Percentiles rank a stretch among this genome's conserved stretches.
These are phyloP conservation scores for Elsinoe arachidis DNA, from an alignment of 2,329 filamentous ascomycete species.

Conservation along the genomic window DNA sequence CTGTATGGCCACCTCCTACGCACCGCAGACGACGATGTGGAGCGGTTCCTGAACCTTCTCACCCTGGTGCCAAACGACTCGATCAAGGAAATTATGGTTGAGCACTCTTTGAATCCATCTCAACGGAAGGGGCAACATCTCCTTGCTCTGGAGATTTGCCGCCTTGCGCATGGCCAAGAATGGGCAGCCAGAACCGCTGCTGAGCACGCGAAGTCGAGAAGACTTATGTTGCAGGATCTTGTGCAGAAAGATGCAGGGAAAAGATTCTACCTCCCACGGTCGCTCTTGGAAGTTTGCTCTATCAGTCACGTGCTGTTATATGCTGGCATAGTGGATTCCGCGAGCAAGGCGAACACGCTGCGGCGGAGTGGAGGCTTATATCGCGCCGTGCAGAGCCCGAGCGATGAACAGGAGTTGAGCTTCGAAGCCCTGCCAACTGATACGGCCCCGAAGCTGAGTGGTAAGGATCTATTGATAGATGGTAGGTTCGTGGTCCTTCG, in stretches of 20 bases:
- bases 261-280: neutral
- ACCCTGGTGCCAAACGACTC: conserved; percentile 69
- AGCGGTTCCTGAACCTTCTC: conserved; percentile 75
- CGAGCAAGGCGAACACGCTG: neutral
- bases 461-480: neutral
- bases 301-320: neutral
- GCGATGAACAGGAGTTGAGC: neutral
- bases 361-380: conserved; percentile 7
- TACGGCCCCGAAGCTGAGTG: too few species aligned
- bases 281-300: neutral
- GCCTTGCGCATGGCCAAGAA: conserved; percentile 63
- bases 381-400: neutral
- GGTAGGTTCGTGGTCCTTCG: neutral
- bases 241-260: neutral
- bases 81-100: conserved; percentile 59
- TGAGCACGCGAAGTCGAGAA: conserved; percentile 43
- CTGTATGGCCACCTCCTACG: conserved; percentile 85
- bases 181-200: conserved; percentile 55
- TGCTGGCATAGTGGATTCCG: neutral
- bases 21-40: conserved; percentile 71
- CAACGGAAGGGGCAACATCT: conserved; percentile 72
- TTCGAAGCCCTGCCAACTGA: neutral
- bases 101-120: conserved; percentile 59
- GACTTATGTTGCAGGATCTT: conserved; percentile 19
- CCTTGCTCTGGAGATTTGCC: conserved; percentile 73